Base-by-base conservation (phyloP, 169 alveolate species). In the Plasmodium coatneyi region DNA sequence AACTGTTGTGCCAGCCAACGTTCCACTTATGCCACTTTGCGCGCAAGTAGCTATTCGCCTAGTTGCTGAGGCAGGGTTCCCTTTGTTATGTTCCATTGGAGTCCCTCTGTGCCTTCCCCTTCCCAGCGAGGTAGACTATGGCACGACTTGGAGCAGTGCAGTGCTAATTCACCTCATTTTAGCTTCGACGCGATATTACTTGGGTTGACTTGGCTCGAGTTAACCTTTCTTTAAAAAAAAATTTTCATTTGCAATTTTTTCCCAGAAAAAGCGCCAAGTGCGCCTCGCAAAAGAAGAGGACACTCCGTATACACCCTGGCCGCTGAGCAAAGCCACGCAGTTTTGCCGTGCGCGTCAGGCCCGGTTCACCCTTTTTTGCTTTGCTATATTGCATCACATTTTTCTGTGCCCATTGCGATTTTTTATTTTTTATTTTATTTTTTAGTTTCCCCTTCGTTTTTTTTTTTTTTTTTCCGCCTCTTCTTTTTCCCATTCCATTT, bases 361-460 rank as follows among this genome's bases (percentile, higher is more conserved):
- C 39, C n/a, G 36, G 12, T 25, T 66, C 36, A 7, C 30, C 36
- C n/a, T 56, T 56, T 34, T 39, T 39, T 39, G 46, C 9, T 66
- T 66, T n/a, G 34, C 16, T 25, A 25, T 10, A 19, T 19, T 66
- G 16, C 39, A 14, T 25, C 76, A 9, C 76, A 7, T 22, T 66
- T 66, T 66, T 66, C 30, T 66, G 30, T 66, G 19, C 36, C 22
- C 36, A 66, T 28, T 22, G 30, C 76, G n/a, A 7, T 28, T 66
- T 66, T 66, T 66, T 66, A 89, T 89, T 78, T 89, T 78, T 87
- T 87, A 32, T 43, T 43, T 12, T 12, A 14, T 49, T 43, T 46
- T 49, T 49, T 49, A 46, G 3, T 46, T 46, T 46, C 4, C 66
- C 32, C 2, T 43, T 71, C 14, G 28, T 2, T 22, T 41, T 22